These are phyloP conservation scores for Penicillium decumbens DNA, from an alignment of 2,329 filamentous ascomycete species.

Conservation along the genomic window DNA sequence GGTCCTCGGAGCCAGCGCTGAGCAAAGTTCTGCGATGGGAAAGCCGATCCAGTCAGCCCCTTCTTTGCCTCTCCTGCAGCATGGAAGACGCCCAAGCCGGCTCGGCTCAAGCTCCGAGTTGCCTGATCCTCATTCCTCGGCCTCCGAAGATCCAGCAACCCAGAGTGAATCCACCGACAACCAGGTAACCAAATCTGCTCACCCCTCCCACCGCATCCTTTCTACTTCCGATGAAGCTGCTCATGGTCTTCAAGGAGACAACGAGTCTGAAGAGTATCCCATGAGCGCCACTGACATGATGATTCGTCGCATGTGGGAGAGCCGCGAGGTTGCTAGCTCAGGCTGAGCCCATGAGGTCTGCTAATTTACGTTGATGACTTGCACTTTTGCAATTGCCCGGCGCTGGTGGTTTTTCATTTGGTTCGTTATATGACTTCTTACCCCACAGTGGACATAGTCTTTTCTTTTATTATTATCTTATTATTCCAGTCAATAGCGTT, in stretches of 20 bases:
- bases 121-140: constrained; percentile 22
- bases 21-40: constrained; percentile 19
- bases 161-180: constrained; percentile 25
- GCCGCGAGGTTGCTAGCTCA: constrained; percentile 38
- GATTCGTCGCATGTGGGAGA: constrained; percentile 44
- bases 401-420: constrained; percentile 9
- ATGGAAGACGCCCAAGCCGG: constrained; percentile 19
- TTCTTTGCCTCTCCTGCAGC: constrained; percentile 30
- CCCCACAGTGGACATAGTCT: constrained; percentile 4
- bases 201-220: constrained; percentile 34
- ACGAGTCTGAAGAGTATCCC: constrained; percentile 23
- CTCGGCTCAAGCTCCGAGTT: constrained; percentile 21
- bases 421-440: not conserved
- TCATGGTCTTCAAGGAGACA: constrained; percentile 18
- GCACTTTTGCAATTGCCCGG: constrained; percentile 12
- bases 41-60: constrained; percentile 36
- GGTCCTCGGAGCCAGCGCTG: constrained; percentile 5
- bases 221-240: constrained; percentile 34
- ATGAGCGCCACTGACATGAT: constrained; percentile 37
- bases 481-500: not conserved
- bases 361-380: constrained; percentile 17
- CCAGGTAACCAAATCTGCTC: constrained; percentile 22
- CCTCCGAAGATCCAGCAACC: constrained; percentile 31
- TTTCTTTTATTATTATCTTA: not conserved
- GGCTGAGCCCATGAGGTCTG: constrained; percentile 20